Evolutionary conservation across 305 asterid species (phyloP).

Genomic region (Solanum hybrid): DNA sequence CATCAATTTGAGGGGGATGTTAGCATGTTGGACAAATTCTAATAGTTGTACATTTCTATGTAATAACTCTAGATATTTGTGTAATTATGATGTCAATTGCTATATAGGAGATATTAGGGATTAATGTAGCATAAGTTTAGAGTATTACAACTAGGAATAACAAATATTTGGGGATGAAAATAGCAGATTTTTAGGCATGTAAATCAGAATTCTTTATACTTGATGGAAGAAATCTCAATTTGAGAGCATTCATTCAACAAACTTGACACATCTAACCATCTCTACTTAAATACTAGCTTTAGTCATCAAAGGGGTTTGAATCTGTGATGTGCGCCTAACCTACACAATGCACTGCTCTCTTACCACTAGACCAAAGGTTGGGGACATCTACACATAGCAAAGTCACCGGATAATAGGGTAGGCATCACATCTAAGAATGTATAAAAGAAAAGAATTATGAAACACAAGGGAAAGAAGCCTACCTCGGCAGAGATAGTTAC

Average conservation of each 20-base stretch:
- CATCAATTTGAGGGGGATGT: not conserved
- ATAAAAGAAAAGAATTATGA: not conserved
- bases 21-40: not conserved
- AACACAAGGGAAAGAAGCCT: slow-evolving; percentile 10
- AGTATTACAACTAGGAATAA: not conserved
- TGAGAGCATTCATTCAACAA: not conserved
- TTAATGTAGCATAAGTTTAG: not conserved
- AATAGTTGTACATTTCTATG: not conserved
- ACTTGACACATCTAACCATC: not conserved
- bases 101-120: not conserved
- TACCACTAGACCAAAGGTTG: not conserved
- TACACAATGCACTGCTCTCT: not conserved
- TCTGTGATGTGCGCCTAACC: not conserved
- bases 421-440: not conserved
- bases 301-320: not conserved
- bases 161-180: not conserved
- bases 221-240: not conserved
- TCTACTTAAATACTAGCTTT: not conserved
- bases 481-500: slow-evolving; percentile 92
- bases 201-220: not conserved
- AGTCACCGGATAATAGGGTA: not conserved
- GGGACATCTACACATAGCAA: not conserved
- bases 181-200: not conserved
- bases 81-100: not conserved
- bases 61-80: not conserved